These are phyloP conservation scores for Davidsoniella neocaledoniae DNA, from an alignment of 2,329 filamentous ascomycete species.

Conservation along the genomic window DNA sequence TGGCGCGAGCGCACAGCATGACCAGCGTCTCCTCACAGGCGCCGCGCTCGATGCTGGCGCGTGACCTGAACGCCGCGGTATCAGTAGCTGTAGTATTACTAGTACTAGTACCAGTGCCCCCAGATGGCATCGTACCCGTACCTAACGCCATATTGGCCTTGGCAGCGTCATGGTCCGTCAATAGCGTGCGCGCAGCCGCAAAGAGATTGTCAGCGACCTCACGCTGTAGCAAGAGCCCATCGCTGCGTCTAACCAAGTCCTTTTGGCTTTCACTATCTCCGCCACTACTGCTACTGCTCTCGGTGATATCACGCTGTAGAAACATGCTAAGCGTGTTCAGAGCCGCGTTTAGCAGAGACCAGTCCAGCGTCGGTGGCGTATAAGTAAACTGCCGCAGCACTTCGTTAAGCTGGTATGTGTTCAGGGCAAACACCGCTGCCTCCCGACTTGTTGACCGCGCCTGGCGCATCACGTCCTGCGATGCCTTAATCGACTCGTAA, in stretches of 20 bases:
- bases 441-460: slow-evolving; percentile 24
- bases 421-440: slow-evolving; percentile 32
- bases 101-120: no score
- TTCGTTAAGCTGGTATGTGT: slow-evolving; percentile 32
- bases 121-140: no score
- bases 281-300: slow-evolving; percentile 13
- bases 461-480: slow-evolving; percentile 33
- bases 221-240: slow-evolving; percentile 26
- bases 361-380: slow-evolving; percentile 28
- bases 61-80: background rate
- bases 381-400: slow-evolving; percentile 32
- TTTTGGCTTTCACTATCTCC: slow-evolving; percentile 16
- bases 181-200: slow-evolving; percentile 26
- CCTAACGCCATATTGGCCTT: background rate
- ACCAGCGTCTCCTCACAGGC: slow-evolving; percentile 29
- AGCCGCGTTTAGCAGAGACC: slow-evolving; percentile 28
- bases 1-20: slow-evolving; percentile 28
- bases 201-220: slow-evolving; percentile 31
- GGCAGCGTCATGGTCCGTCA: slow-evolving; percentile 15
- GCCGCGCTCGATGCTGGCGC: slow-evolving; percentile 13
- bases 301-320: slow-evolving; percentile 17
- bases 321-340: slow-evolving; percentile 32
- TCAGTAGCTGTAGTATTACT: background rate
- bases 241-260: slow-evolving; percentile 1
- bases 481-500: slow-evolving; percentile 29